Evolutionary conservation across 305 asterid genomes (phyloP), one percentile per base, ranked within the genome.

Genomic region (Solanum hybrid): DNA sequence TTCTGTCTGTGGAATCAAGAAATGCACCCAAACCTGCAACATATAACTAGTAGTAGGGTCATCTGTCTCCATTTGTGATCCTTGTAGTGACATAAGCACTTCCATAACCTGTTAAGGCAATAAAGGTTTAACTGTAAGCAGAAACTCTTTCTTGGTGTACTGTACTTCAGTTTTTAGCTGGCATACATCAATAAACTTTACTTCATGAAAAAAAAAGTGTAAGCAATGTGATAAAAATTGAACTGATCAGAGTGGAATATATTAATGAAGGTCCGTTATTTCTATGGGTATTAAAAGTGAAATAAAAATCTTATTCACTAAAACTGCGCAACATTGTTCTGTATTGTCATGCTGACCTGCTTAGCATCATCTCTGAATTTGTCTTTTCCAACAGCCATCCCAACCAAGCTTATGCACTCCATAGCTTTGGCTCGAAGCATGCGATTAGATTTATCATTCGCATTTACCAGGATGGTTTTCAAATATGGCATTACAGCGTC

Each of bases 381-480:
- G 36, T 95, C 96, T 93, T 96, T 96, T 87, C 99, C 99, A 91
- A 96, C 98, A 87, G 98, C 99, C 98, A 97, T 97, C 88, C 99
- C 99, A 78, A 97, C 98, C 93, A 96, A 95, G 93, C 99, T 97
- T 90, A 97, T 97, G 94, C 98, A 97, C 90, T 97, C 99, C 99
- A 97, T 97, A 73, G 99, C 99, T 95, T 97, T 97, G 60, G 99
- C 99, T 91, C 98, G 99, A 92, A 97, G 99, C 99, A 97, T 96
- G 88, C 99, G 98, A 88, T 97, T 96, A 77, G 99, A 92, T 92
- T 97, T 97, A 93, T 97, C 98, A 14, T 94, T 94, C 66, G 99
- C 99, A 93, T 93, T 97, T 89, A 95, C 95, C 92, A 96, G 90
- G 82, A 96, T 97, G 76, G 97, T 89, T 93, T 96, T 95, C 97